Base-by-base conservation (phyloP, 345 rosid genomes). In the Acer negundo region DNA sequence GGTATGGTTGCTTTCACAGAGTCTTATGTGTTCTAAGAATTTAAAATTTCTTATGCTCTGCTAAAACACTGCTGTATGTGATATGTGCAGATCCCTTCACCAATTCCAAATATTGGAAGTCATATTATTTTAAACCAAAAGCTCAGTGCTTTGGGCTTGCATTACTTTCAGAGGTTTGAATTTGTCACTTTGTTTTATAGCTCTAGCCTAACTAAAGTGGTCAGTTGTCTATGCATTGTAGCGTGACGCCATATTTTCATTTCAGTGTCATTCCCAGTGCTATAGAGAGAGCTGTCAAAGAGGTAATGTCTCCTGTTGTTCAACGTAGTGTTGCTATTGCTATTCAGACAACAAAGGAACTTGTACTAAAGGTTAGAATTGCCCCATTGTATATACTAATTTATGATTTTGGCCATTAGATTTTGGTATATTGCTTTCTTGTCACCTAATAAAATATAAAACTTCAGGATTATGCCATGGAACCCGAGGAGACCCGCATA, bases 301-400 rank as follows among this genome's bases (percentile, higher is more conserved):
- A 94, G 83, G 92, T 92, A 44, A 97, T 96, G 73, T 73, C 94
- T 74, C 86, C 91, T 75, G 91, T 94, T 84, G 97, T 96, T 84
- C 97, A 96, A 82, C 93, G 97, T 62, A 96, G 99, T 85, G 99
- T 96, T 85, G 90, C 97, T 49, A 94, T 96, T 80, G 98, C 99
- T 59, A 92, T 94, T 64, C 98, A 94, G 83, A 96, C 98, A 69
- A 94, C 98, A 72, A 96, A 94, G 85, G 98, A 96, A 82, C 97
- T 96, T 83, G 99, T 96, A 75, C 81, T 96, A 70, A 96, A 96
- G 99, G 99, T 95, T 79, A 17, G 23, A 35, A 40, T 20, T 67
- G 4, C 70, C 51, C 7, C 6, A 19, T 46, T 46, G 49, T 46
- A 13, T 13, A 66, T 2, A 35, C 3, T 19, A 12, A 67, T n/a